Evolutionary conservation across 202 grass and related monocot genomes (phyloP).

Genomic region (Digitaria exilis): DNA sequence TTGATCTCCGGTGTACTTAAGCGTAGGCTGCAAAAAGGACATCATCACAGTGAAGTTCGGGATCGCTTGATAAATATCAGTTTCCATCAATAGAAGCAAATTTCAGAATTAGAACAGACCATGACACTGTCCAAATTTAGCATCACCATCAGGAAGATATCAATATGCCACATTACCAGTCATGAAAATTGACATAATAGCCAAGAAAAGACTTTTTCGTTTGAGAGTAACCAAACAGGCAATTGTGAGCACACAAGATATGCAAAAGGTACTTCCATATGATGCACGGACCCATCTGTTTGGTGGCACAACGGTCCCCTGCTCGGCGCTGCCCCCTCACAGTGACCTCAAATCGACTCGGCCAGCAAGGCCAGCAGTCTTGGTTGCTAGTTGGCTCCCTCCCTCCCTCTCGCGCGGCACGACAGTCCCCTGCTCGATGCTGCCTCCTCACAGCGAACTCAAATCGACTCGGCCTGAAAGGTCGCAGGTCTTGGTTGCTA

Average conservation of each 20-base stretch:
- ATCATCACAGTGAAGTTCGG: slow-evolving; percentile 32
- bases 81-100: not conserved
- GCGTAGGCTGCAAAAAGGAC: slow-evolving; percentile 56
- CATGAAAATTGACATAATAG: not conserved
- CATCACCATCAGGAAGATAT: slow-evolving; percentile 5
- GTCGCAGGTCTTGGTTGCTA: no score
- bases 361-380: no score
- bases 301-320: no score
- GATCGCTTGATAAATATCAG: slow-evolving; percentile 17
- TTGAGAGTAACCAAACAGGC: not conserved
- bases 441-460: no score
- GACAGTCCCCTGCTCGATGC: no score
- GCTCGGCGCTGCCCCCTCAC: no score
- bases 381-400: no score
- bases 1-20: slow-evolving; percentile 39
- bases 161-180: not conserved
- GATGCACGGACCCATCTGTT: no score
- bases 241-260: not conserved
- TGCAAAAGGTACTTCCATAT: not conserved
- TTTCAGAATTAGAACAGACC: slow-evolving; percentile 19
- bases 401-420: no score
- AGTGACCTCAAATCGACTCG: no score
- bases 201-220: not conserved
- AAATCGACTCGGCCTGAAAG: no score
- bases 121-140: no score